Base-by-base conservation (phyloP, 2,329 filamentous ascomycete genomes). In the Eutypa lata region DNA sequence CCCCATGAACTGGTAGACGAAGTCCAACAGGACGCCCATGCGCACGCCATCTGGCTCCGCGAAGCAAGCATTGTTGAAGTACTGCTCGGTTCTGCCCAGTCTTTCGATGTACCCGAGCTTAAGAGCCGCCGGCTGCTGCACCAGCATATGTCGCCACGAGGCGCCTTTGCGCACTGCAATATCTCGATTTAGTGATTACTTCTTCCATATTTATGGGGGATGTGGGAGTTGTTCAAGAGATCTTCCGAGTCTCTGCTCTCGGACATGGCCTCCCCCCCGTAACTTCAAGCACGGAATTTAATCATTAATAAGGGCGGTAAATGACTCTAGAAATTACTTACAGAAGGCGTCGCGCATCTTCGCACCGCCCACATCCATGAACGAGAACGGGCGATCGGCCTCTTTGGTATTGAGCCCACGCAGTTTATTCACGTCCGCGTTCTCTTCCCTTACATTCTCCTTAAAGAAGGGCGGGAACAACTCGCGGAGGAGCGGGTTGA, bases 81-180 rank as follows among this genome's bases (percentile, higher is more conserved):
- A 11, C 35, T 19, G 16, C 37, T 49, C 35, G 11, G 2, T 8
- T 7, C 5, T 7, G 7, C 48, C 48, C 3, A 24, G 48, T 11
- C 26, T 3, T 21, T 49, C 35, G 14, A 44, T 49, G 35, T 26
- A 43, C 16, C 48, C 48, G 2, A 49, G 7, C 48, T 44, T 49
- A 16, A 24, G 22, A 11, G 21, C 35, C n/a, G 48, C 48, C 18
- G 48, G 48, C 35, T 49, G 48, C 37, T 49, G 48, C 35, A 49
- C 48, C 18, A 49, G 37, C 48, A 49, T 49, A 22, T 37, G 48
- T 4, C 48, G 48, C 48, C 48, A 49, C 18, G 48, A 49, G 18
- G 48, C 48, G 33, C 21, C 35, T 8, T 19, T 24, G 7, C 48
- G 48, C n/a, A n/a, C n/a, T n/a, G n/a, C n/a, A n/a, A n/a, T n/a